A percentile compares a stretch with the other conserved stretches of the same genome.
Evolutionary conservation across 2,329 filamentous ascomycete genomes (phyloP).

Genomic region (Colletotrichum sp.): DNA sequence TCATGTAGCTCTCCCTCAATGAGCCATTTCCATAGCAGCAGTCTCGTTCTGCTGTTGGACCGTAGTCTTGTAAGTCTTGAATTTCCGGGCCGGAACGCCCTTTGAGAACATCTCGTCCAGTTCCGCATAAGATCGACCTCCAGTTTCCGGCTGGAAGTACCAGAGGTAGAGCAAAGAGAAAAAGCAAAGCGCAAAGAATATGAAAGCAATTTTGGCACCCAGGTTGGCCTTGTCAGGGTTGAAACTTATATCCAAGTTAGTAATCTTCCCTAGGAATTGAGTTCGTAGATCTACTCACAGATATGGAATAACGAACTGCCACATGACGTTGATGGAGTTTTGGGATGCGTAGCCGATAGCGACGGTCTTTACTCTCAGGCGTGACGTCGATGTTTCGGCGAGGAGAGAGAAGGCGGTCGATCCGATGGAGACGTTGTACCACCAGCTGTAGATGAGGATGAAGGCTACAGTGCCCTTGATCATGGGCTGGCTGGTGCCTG

Average conservation of each 20-base stretch:
- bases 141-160: conserved; percentile 41
- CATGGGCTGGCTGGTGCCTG: conserved; percentile 24
- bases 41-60: conserved; percentile 16
- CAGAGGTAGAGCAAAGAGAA: conserved; percentile 34
- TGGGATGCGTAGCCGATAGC: conserved; percentile 39
- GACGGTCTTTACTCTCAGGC: conserved; percentile 43
- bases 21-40: neutral
- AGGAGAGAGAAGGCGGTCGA: conserved; percentile 42
- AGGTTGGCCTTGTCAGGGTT: conserved; percentile 33
- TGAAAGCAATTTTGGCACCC: conserved; percentile 43
- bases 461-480: conserved; percentile 34
- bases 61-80: conserved; percentile 25
- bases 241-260: neutral
- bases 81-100: conserved; percentile 27
- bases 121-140: conserved; percentile 27
- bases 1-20: neutral
- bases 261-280: neutral
- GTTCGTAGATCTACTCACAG: neutral
- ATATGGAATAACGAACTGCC: conserved; percentile 24
- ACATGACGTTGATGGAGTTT: conserved; percentile 25
- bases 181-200: conserved; percentile 40
- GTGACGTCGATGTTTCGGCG: conserved; percentile 40
- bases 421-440: conserved; percentile 46
- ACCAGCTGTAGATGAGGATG: conserved; percentile 42
- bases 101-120: conserved; percentile 30